Evolutionary conservation across 176 grass and related monocot genomes (phyloP).

Genomic region (Aegilops longissima): DNA sequence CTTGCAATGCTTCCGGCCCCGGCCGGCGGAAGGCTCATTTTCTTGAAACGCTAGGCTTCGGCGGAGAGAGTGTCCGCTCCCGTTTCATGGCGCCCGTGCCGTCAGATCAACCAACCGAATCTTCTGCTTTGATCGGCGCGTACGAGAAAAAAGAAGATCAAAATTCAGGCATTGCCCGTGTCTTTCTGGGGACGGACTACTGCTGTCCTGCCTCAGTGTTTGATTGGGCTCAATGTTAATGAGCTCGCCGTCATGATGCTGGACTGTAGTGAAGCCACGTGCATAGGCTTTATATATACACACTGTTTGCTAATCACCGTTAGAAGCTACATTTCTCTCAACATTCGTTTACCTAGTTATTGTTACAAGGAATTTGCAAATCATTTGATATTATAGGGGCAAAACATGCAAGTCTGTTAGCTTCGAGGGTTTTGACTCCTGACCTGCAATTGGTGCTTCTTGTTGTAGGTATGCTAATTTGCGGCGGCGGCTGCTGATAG

Average conservation of each 20-base stretch:
- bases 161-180: background rate
- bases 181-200: background rate
- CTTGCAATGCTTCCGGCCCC: no score
- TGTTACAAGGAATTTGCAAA: background rate
- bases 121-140: background rate
- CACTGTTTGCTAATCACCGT: background rate
- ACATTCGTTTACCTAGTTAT: background rate
- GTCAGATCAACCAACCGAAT: background rate
- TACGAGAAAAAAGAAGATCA: background rate
- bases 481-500: slow-evolving; percentile 66
- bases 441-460: background rate
- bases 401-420: background rate
- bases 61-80: no score
- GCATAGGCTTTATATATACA: background rate
- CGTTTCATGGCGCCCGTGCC: no score
- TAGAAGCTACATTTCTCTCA: background rate
- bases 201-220: slow-evolving; percentile 1
- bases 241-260: background rate
- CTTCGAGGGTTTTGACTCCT: background rate
- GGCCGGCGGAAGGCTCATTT: no score
- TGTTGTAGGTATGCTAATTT: slow-evolving; percentile 76
- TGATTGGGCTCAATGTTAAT: background rate
- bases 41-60: no score
- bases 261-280: background rate
- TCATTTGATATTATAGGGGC: background rate